Evolutionary conservation across 192 early-diverging fungal genomes (phyloP), one percentile per base, ranked within the genome.

Genomic region (Coemansia sp.): DNA sequence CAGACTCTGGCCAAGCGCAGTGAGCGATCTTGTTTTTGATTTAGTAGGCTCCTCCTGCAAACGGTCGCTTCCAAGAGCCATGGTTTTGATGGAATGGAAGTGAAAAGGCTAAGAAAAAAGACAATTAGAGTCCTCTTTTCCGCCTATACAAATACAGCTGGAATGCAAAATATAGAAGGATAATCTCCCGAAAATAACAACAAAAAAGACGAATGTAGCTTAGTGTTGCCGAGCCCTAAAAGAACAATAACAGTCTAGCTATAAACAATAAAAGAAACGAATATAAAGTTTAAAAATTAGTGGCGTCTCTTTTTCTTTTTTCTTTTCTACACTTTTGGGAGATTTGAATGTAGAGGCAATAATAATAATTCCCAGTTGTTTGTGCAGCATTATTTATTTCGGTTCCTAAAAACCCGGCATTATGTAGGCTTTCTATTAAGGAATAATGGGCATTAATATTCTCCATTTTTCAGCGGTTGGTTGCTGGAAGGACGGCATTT

Each of bases 31-130:
- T 16, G 75, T 69, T 69, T 75, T 77, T 75, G 75, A 67, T 68
- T 77, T 83, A 61, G 75, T 58, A 40, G 80, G 47, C 68, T 83
- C 80, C 65, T 76, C 80, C 63, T 72, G 80, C 67, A 74, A 61
- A n/a, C 80, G 75, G 50, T 76, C 80, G 74, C 72, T 83, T 49
- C 80, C 75, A 13, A 63, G 50, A 3, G 69, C 69, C 80, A 83
- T 83, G 66, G 74, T 42, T 38, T 13, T 32, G 19, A 56, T 26
- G 56, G 61, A 12, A 9, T 63, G 12, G 49, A 43, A 19, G 48
- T 37, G 15, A 60, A 58, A 41, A 42, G 60, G 16, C 37, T 13
- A 38, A 37, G 7, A n/a, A 19, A 41, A 19, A 48, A 50, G 13
- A 19, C 47, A 49, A 44, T 10, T n/a, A 43, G 40, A 63, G 44